These are phyloP conservation scores for Colletotrichum agaves DNA, from an alignment of 2,329 filamentous ascomycete species.

Conservation along the genomic window DNA sequence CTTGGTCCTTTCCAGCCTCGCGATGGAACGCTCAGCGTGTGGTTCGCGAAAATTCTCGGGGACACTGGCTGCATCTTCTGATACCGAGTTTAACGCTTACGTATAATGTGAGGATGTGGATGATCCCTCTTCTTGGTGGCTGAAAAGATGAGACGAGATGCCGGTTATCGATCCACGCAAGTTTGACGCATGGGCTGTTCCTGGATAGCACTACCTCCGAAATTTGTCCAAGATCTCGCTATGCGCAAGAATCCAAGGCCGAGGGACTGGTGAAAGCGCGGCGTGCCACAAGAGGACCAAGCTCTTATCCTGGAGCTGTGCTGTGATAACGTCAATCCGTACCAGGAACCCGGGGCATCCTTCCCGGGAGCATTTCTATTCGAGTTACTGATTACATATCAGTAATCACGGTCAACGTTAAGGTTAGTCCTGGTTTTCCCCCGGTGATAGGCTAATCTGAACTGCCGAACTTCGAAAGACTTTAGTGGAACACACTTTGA, in stretches of 20 bases:
- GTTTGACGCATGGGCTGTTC: neutral
- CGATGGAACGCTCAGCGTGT: neutral
- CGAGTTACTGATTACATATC: neutral
- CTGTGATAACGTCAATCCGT: neutral
- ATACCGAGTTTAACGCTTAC: neutral
- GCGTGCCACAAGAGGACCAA: neutral
- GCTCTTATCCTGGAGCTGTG: neutral
- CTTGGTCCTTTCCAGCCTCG: neutral
- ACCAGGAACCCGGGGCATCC: neutral
- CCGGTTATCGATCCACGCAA: neutral
- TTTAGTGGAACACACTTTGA: neutral
- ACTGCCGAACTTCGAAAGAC: slow-evolving; percentile 9
- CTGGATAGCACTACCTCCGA: neutral
- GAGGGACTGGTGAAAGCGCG: neutral
- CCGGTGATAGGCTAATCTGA: neutral
- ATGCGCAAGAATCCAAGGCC: slow-evolving; percentile 3
- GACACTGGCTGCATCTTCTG: neutral
- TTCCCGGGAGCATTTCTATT: neutral
- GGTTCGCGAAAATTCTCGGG: neutral
- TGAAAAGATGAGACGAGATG: neutral
- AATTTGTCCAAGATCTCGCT: slow-evolving; percentile 3
- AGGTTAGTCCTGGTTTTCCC: slow-evolving; percentile 2
- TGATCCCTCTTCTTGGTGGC: neutral
- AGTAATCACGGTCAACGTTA: neutral
- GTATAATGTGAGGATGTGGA: neutral